Evolutionary conservation across 2,329 filamentous ascomycete species (phyloP).

Genomic region (Hymenoscyphus linearis): DNA sequence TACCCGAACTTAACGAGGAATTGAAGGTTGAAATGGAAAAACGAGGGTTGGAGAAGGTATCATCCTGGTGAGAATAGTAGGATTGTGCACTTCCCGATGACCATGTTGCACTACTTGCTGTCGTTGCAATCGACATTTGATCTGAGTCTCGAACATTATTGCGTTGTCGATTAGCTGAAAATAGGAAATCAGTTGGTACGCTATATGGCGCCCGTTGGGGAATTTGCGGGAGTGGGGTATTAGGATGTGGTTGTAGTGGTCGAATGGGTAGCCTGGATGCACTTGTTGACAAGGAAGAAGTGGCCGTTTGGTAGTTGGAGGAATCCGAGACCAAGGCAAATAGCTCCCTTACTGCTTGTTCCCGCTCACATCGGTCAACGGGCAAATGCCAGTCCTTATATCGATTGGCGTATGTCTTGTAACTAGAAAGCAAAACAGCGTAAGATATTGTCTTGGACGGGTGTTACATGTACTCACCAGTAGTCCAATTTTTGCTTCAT

Average conservation of each 20-base stretch:
- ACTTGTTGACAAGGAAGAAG: conserved; percentile 1
- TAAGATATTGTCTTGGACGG: conserved; percentile 4
- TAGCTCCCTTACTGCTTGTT: conserved; percentile 19
- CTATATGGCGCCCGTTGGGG: conserved; percentile 2
- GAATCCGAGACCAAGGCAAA: conserved; percentile 19
- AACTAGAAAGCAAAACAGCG: conserved; percentile 12
- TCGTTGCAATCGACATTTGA: conserved; percentile 17
- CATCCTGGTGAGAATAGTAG: conserved; percentile 12
- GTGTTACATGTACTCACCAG: conserved; percentile 17
- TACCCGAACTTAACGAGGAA: conserved; percentile 19
- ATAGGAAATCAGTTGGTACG: conserved; percentile 6
- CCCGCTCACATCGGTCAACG: conserved; percentile 18
- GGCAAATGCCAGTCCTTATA: conserved; percentile 25
- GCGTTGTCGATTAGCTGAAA: conserved; percentile 1
- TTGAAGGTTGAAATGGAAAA: conserved; percentile 19
- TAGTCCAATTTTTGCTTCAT: conserved; percentile 24
- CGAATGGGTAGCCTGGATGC: conserved; percentile 12
- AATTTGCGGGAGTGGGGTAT: background rate
- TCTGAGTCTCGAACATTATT: conserved; percentile 11
- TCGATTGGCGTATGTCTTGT: conserved; percentile 27
- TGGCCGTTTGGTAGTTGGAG: conserved; percentile 4
- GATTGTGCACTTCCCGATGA: conserved; percentile 17
- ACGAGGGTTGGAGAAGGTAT: conserved; percentile 16
- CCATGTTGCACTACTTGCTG: conserved; percentile 10
- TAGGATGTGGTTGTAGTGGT: conserved; percentile 13